Base-by-base conservation (phyloP, 2,329 filamentous ascomycete genomes). In the Aureobasidium leucospermi region DNA sequence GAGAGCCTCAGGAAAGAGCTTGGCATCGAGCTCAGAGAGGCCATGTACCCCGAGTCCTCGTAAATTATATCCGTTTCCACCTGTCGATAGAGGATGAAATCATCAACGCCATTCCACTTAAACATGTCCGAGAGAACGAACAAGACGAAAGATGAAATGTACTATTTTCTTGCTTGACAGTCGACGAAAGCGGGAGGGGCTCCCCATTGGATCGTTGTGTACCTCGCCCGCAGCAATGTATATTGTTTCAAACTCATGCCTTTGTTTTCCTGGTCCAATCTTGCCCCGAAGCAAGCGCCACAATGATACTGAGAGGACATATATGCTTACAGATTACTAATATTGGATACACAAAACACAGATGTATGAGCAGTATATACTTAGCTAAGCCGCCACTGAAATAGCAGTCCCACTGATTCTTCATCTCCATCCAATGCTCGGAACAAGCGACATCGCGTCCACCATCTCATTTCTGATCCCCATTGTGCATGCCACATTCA, bases 1-100 rank as follows among this genome's bases (percentile, higher is more conserved):
- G 90, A 96, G 82, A 82, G 87, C 65, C 82, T 97, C 71, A 87
- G 92, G 71, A 90, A 96, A 82, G 93, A 97, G 81, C 86, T 97
- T 65, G 93, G 93, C 69, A 85, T 97, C 70, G 80, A 85, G 66
- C 84, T 96, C 69, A 96, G 94, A 83, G 93, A 97, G 83, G 86
- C 90, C 71, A 82, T 97, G 75, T 97, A 91, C 79, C 91, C 93
- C 64, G 75, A 81, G 49, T 52, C 58, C 48, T 66, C 67, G 63
- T 67, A 67, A 53, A 59, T 38, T 47, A 47, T 48, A 52, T 36
- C n/a, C 19, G 47, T 46, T 7, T 29, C 23, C 39, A 28, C 38
- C 31, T 56, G 45, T 51, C 38, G 46, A 59, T 49, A 59, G 39
- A 60, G 41, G 42, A 47, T 23, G 39, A 46, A 60, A 32, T 28